A percentile compares a stretch with the other conserved stretches of the same genome.
Evolutionary conservation across 768 basidiomycete species (phyloP).

Genomic region (Leccinum longicurvipes): DNA sequence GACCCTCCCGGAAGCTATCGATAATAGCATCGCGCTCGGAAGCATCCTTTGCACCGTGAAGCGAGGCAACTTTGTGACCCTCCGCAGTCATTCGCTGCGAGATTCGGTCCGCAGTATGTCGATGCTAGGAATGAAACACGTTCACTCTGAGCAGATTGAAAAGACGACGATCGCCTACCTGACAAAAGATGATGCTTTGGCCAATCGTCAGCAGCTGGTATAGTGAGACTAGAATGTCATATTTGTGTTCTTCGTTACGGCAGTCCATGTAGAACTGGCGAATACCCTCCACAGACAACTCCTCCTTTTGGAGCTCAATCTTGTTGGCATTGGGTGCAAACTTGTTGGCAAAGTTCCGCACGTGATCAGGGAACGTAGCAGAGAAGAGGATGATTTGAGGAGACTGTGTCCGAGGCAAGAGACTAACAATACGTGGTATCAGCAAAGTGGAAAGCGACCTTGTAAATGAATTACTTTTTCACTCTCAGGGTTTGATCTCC

Average conservation of each 20-base stretch:
- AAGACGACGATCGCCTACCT: constrained; percentile 46
- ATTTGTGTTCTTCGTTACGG: constrained; percentile 86
- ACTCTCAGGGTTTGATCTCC: constrained; percentile 92
- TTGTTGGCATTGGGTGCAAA: constrained; percentile 96
- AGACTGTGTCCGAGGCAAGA: constrained; percentile 52
- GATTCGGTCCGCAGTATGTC: constrained; percentile 90
- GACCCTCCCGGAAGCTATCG: constrained; percentile 93
- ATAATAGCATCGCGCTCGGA: constrained; percentile 88
- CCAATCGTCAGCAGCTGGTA: constrained; percentile 92
- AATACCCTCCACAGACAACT: constrained; percentile 91
- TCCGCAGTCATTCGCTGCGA: constrained; percentile 86
- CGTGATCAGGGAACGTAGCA: constrained; percentile 94
- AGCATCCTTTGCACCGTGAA: constrained; percentile 93
- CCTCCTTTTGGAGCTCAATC: constrained; percentile 91
- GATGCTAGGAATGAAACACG: constrained; percentile 49
- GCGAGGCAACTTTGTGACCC: constrained; percentile 93
- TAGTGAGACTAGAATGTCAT: constrained; percentile 87
- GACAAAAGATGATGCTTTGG: constrained; percentile 98
- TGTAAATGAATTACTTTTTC: constrained; percentile 67
- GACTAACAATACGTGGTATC: constrained; percentile 35
- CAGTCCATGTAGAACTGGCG: constrained; percentile 99
- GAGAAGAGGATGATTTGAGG: constrained; percentile 95
- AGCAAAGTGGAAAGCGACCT: constrained; percentile 4
- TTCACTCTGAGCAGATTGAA: not conserved
- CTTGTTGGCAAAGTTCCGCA: constrained; percentile 85